phyloP scores from a whole-genome alignment of 805 yeast species.

The Starmerella geochares region DNA sequence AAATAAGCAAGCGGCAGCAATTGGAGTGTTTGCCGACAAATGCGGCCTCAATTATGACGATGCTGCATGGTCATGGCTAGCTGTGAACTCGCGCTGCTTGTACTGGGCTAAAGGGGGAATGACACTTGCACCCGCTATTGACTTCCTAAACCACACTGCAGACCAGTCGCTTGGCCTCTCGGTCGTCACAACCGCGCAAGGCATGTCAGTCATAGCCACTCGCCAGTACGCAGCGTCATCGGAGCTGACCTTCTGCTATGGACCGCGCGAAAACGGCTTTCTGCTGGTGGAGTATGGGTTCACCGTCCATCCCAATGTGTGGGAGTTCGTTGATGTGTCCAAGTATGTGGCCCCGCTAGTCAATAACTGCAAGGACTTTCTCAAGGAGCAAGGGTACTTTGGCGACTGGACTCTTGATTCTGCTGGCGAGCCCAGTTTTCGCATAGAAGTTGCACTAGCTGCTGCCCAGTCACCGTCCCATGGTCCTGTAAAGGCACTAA shows the following conservation, averaged over 20 bases:
- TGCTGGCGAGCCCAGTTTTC: constrained; percentile 37
- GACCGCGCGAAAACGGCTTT: constrained; percentile 79
- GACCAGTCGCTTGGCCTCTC: constrained; percentile 27
- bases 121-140: constrained; percentile 87
- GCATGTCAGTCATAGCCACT: constrained; percentile 44
- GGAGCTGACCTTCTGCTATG: constrained; percentile 68
- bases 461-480: constrained; percentile 8
- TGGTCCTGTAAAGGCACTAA: constrained; percentile 12
- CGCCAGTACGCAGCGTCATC: constrained; percentile 35
- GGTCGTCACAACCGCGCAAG: constrained; percentile 40
- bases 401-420: constrained; percentile 62
- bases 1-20: constrained; percentile 17
- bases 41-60: background rate
- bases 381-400: constrained; percentile 47
- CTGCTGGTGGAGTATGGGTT: constrained; percentile 84
- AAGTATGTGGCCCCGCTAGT: constrained; percentile 35
- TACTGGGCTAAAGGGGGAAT: constrained; percentile 63
- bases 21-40: constrained; percentile 8
- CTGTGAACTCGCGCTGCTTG: constrained; percentile 84
- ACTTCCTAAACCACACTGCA: constrained; percentile 62
- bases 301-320: constrained; percentile 44
- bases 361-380: constrained; percentile 36
- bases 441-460: constrained; percentile 69
- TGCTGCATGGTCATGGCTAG: constrained; percentile 62
- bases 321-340: constrained; percentile 64